Evolutionary conservation across 257 asterid genomes (phyloP), one percentile per base, ranked within the genome.

Genomic region (Gentiana straminea): DNA sequence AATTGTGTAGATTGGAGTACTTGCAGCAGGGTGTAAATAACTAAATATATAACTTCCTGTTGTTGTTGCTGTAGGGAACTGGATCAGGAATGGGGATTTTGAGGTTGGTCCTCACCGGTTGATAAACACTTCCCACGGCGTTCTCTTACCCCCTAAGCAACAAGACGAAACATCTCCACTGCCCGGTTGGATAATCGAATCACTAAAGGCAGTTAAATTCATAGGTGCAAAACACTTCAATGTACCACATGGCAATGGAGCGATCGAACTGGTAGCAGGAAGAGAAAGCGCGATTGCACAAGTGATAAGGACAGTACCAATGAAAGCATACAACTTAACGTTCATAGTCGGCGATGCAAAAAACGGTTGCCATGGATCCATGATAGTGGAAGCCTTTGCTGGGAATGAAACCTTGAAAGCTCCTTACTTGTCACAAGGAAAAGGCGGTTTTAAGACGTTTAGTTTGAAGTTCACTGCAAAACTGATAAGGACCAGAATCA

Each of bases 181-280:
- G 13, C 97, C 97, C 1, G 97, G 87, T 24, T 89, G 97, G 97
- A 81, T 86, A 41, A 78, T 89, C 37, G 97, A 83, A 52, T 86
- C 95, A 2, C 73, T 71, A 3, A 83, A 76, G 71, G 94, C 95
- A 5, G 83, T 86, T 3, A 86, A 86, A 53, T 89, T 83, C 81
- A 70, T 89, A 0, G 94, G 84, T 51, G 60, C 81, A 1, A 57
- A 47, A 12, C 82, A 90, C 71, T 90, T 90, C 85, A 79, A 73
- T 5, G 84, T 90, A 48, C 96, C 96, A 0, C 69, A 45, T 3
- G 96, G 97, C 4, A 64, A 43, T 38, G 76, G 81, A 33, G 96
- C 96, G 7, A 63, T 86, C 0, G 97, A 90, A 66, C 69, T 89
- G 13, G 69, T 86, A 33, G 95, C 94, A 33, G 95, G 97, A 9